Evolutionary conservation across 257 asterid species (phyloP), one percentile per base, ranked within the genome.

Genomic region (Apocynum venetum): DNA sequence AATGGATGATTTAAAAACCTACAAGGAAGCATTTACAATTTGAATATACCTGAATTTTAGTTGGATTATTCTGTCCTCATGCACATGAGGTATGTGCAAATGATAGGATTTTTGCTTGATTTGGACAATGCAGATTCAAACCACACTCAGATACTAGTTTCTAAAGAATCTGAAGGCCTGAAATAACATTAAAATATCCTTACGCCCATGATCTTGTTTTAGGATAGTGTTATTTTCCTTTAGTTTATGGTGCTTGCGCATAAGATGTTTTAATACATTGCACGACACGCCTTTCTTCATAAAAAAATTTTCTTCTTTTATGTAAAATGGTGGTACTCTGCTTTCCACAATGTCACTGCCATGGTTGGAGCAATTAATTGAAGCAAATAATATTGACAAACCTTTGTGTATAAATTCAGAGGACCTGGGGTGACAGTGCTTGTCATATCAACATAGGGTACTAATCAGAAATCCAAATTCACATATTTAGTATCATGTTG

Each of bases 401-500:
- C 64, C 31, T 52, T 13, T 20, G 20, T 15, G 15, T 14, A 38
- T 49, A 35, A 64, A 31, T 64, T 43, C 80, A 82, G 85, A 82
- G 97, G 98, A 17, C 97, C 98, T 3, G 97, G 98, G 1, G 97
- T 94, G 10, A 55, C 96, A 0, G 97, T 94, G 36, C 82, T 92
- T 89, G 78, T 94, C 3, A 25, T 94, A 76, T 94, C 98, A 25
- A 25, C 31, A 25, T 25, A 25, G 31, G 31, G 31, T 25, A 25
- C 31, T 25, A 25, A 25, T 25, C 31, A 25, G 31, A 25, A 25
- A 25, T 25, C 31, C 31, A 25, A 25, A 25, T 25, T 25, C 31
- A 25, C 31, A 25, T 25, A 25, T 25, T 25, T 0, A 25, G 31
- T 25, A 25, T 25, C 31, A 25, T 25, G 31, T 25, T 25, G 31